Evolutionary conservation across 1,284 basidiomycete genomes (phyloP).

Genomic region (Cerrena zonata): DNA sequence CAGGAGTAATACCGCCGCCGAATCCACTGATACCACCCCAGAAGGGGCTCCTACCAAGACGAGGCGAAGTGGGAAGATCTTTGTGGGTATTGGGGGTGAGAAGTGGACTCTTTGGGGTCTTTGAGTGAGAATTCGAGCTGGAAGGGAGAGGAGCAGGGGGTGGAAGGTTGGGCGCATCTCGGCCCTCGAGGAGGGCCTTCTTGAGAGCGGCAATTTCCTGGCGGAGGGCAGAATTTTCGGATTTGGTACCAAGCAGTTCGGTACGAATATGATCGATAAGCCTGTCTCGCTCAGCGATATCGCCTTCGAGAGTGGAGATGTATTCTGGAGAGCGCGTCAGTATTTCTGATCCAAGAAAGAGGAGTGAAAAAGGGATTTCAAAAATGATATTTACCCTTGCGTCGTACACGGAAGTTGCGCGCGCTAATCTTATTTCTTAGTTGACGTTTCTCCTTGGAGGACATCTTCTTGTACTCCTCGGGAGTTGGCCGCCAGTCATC

Average conservation of each 20-base stretch:
- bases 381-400: slow-evolving; percentile 63
- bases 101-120: slow-evolving; percentile 32
- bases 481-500: slow-evolving; percentile 80
- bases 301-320: slow-evolving; percentile 86
- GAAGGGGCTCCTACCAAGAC: slow-evolving; percentile 49
- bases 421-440: slow-evolving; percentile 95
- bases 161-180: slow-evolving; percentile 37
- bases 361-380: slow-evolving; percentile 8
- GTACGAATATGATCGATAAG: slow-evolving; percentile 84
- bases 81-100: slow-evolving; percentile 77
- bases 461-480: slow-evolving; percentile 94
- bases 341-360: slow-evolving; percentile 13
- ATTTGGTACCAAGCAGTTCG: slow-evolving; percentile 74
- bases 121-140: slow-evolving; percentile 25
- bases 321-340: slow-evolving; percentile 55
- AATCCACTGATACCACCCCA: slow-evolving; percentile 63
- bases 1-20: slow-evolving; percentile 71
- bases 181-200: slow-evolving; percentile 65
- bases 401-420: slow-evolving; percentile 85
- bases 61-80: slow-evolving; percentile 67
- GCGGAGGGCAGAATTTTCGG: slow-evolving; percentile 81
- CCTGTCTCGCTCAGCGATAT: slow-evolving; percentile 87
- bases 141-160: slow-evolving; percentile 41
- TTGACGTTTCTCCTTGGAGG: slow-evolving; percentile 93
- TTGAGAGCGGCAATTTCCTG: slow-evolving; percentile 83